These are phyloP conservation scores for Buxus sempervirens DNA, from an alignment of 164 flowering plant species.

Conservation along the genomic window DNA sequence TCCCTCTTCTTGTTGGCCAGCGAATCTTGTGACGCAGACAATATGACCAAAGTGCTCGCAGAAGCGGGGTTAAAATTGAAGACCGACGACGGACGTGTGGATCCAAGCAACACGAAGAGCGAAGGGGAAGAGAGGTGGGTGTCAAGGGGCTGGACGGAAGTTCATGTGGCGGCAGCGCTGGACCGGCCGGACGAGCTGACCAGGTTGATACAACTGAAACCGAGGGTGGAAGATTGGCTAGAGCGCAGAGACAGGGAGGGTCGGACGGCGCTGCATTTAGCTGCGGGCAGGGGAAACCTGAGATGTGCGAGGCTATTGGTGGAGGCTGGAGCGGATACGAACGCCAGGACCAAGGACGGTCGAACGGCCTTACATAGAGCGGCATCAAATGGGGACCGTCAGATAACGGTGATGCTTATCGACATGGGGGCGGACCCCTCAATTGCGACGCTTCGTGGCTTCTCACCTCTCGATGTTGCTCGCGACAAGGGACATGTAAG, in stretches of 20 bases:
- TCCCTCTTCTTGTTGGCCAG: constrained; percentile 41
- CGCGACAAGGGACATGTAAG: constrained; percentile 51
- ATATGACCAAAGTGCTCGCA: constrained; percentile 35
- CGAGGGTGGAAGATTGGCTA: constrained; percentile 14
- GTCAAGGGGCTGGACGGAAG: constrained; percentile 36
- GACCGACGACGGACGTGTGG: constrained; percentile 13
- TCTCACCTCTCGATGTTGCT: constrained; percentile 37
- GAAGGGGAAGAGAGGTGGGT: constrained; percentile 11
- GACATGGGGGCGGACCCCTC: constrained; percentile 50
- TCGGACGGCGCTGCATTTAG: constrained; percentile 45
- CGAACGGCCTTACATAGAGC: constrained; percentile 48
- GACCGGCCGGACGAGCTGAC: constrained; percentile 35
- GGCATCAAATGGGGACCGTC: constrained; percentile 39
- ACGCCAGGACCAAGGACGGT: constrained; percentile 42
- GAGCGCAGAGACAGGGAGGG: constrained; percentile 43
- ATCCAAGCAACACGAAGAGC: constrained; percentile 1
- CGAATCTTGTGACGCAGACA: constrained; percentile 30
- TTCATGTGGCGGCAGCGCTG: constrained; percentile 41
- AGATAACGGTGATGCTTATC: constrained; percentile 42
- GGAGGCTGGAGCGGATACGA: constrained; percentile 43
- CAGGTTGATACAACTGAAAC: constrained; percentile 13
- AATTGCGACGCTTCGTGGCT: constrained; percentile 27
- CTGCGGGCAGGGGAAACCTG: constrained; percentile 37
- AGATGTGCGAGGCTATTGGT: constrained; percentile 35
- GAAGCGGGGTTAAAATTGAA: constrained; percentile 34